Evolutionary conservation across 306 rosid genomes (phyloP).

Genomic region (Lathyrus tuberosus): DNA sequence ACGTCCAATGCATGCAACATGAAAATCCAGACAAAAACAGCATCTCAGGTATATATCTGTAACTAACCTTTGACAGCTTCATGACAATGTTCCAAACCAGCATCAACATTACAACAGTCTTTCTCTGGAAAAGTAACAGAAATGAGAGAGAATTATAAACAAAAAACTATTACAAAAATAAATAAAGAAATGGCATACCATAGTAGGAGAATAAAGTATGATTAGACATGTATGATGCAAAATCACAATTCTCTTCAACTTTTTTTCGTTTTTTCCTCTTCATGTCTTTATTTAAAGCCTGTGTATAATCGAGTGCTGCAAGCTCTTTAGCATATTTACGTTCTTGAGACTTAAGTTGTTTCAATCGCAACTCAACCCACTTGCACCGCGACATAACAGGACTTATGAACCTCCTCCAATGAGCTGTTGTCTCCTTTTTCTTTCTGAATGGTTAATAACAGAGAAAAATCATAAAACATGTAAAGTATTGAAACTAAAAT

Average conservation of each 20-base stretch:
- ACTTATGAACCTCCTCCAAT: conserved; percentile 70
- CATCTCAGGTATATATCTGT: conserved; percentile 15
- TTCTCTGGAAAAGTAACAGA: conserved; percentile 41
- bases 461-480: conserved; percentile 27
- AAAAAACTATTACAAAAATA: background rate
- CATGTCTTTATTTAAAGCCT: conserved; percentile 54
- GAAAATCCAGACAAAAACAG: conserved; percentile 4
- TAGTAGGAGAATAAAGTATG: conserved; percentile 68
- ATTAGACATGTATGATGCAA: conserved; percentile 52
- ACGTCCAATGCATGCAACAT: too few species aligned
- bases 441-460: conserved; percentile 51
- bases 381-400: conserved; percentile 78
- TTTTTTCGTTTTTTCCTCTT: conserved; percentile 74
- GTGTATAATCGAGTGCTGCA: conserved; percentile 46
- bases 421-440: conserved; percentile 56
- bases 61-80: conserved; percentile 43
- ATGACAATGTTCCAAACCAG: conserved; percentile 13
- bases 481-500: conserved; percentile 1
- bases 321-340: conserved; percentile 62
- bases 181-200: conserved; percentile 54
- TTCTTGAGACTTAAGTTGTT: conserved; percentile 60
- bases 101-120: conserved; percentile 4
- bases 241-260: conserved; percentile 63
- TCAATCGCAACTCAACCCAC: conserved; percentile 74
- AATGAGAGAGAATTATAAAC: background rate